Percentiles rank a stretch among this genome's conserved stretches.
phyloP scores from a whole-genome alignment of 805 yeast species.

The Kurtzmaniella cleridarum region DNA sequence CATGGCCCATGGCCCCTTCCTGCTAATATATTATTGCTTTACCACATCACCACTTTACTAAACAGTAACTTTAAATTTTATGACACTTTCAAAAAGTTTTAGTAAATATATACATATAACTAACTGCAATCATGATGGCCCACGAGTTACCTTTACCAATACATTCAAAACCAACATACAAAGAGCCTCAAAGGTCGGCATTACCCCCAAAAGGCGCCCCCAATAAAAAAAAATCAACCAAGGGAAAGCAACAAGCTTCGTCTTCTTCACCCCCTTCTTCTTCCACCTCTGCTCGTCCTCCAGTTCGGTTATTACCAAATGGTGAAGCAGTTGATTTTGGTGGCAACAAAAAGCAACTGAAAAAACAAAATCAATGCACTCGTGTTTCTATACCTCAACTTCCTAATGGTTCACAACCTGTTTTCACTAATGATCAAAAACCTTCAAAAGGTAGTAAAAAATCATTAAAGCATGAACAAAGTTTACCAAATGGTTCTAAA shows the following conservation, averaged over 20 bases:
- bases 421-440: background rate
- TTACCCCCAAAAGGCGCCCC: constrained; percentile 1
- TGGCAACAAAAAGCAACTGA: constrained; percentile 6
- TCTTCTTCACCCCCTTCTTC: too few relatives aligned
- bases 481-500: constrained; percentile 24
- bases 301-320: constrained; percentile 20
- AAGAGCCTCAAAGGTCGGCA: background rate
- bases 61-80: background rate
- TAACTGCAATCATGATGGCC: constrained; percentile 21
- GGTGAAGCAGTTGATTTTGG: constrained; percentile 29
- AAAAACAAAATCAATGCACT: constrained; percentile 2
- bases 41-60: background rate
- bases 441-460: constrained; percentile 5
- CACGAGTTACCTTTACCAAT: constrained; percentile 28
- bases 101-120: constrained; percentile 2
- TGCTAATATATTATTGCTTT: background rate
- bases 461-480: constrained; percentile 6
- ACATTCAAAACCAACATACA: constrained; percentile 7
- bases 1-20: background rate
- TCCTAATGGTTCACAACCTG: constrained; percentile 5
- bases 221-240: constrained; percentile 4
- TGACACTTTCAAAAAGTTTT: constrained; percentile 1
- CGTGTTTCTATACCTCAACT: constrained; percentile 1
- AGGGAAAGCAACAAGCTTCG: constrained; percentile 1
- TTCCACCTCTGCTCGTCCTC: too few relatives aligned